These are phyloP conservation scores for Alternaria postmessia DNA, from an alignment of 2,329 filamentous ascomycete species.

Conservation along the genomic window DNA sequence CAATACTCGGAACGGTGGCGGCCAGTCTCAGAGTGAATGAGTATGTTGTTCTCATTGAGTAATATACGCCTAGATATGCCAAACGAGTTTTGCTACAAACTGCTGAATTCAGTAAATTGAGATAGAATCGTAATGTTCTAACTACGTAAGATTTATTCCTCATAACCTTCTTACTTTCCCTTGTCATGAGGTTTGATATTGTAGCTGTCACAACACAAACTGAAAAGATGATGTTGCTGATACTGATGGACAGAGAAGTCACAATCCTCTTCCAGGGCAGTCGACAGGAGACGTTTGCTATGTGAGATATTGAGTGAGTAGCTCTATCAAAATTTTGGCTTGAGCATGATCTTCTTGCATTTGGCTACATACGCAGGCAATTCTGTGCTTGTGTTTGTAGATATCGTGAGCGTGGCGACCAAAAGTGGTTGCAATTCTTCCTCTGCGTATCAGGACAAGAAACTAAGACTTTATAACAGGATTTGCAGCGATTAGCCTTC, in stretches of 20 bases:
- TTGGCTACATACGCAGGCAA: neutral
- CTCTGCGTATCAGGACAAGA: neutral
- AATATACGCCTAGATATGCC: neutral
- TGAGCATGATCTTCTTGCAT: neutral
- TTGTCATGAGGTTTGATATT: too few species aligned
- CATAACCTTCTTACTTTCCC: too few species aligned
- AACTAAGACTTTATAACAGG: neutral
- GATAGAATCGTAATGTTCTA: too few species aligned
- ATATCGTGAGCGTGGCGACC: neutral
- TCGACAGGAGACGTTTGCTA: neutral
- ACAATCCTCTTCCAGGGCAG: neutral
- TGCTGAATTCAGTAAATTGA: too few species aligned
- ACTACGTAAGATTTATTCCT: too few species aligned
- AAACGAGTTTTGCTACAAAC: neutral
- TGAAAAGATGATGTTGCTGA: neutral
- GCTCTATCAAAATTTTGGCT: neutral
- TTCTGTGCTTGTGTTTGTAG: neutral
- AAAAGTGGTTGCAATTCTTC: neutral
- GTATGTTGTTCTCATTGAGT: neutral
- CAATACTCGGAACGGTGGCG: neutral
- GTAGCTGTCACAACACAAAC: neutral
- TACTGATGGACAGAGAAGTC: neutral
- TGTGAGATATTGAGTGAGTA: neutral
- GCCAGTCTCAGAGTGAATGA: neutral
- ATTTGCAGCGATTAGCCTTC: neutral